phyloP scores from a whole-genome alignment of 805 yeast species.

The Candida pseudoglaebosa region DNA sequence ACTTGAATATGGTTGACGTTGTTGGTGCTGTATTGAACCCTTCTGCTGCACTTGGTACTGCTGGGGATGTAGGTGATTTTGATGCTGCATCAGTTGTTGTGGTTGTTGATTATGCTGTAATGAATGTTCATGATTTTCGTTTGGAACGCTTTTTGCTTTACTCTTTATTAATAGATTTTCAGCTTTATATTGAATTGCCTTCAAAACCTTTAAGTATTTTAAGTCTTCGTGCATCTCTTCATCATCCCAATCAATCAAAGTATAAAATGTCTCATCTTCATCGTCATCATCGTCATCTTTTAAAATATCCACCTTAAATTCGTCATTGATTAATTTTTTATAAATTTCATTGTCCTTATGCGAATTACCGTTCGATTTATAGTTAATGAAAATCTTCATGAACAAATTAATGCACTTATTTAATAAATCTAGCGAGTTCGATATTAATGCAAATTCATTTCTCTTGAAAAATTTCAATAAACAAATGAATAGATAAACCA shows the following conservation, averaged over 20 bases:
- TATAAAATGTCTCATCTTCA: slow-evolving; percentile 11
- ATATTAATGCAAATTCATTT: slow-evolving; percentile 14
- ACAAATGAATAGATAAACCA: slow-evolving; percentile 40
- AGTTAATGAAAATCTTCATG: slow-evolving; percentile 35
- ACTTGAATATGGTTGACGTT: neutral
- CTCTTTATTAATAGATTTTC: slow-evolving; percentile 8
- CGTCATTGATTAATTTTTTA: slow-evolving; percentile 36
- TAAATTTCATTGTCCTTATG: slow-evolving; percentile 34
- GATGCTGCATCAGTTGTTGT: slow-evolving; percentile 4
- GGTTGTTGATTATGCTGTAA: neutral
- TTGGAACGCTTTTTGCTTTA: neutral
- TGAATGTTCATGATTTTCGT: neutral
- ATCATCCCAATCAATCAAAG: slow-evolving; percentile 45
- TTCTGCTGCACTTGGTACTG: neutral
- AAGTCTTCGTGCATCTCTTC: slow-evolving; percentile 46
- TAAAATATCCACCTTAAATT: slow-evolving; percentile 34
- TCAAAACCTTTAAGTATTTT: slow-evolving; percentile 39
- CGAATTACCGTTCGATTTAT: slow-evolving; percentile 23
- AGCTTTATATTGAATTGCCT: slow-evolving; percentile 38
- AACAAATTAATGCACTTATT: slow-evolving; percentile 29
- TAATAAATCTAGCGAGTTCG: slow-evolving; percentile 18
- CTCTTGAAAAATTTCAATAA: slow-evolving; percentile 33
- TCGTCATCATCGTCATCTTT: slow-evolving; percentile 25
- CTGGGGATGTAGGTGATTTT: neutral
- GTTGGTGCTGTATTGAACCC: neutral